Evolutionary conservation across 2,329 filamentous ascomycete genomes (phyloP), one percentile per base, ranked within the genome.

Genomic region (Claviceps purpurea): DNA sequence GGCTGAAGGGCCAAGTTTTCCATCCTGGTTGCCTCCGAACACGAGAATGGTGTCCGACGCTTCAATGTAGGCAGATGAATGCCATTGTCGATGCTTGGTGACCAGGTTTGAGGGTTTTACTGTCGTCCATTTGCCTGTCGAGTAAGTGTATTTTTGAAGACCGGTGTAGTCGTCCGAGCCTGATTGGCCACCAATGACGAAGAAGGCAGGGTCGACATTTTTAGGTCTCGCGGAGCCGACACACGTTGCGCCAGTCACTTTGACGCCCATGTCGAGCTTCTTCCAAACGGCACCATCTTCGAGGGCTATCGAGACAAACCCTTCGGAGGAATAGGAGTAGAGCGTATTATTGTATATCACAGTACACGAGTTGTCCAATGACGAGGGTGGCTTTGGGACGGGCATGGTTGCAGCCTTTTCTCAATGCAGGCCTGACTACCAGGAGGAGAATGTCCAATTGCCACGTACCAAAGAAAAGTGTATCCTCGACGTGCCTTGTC

Each of bases 261-360:
- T 72, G 55, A 83, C 76, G 48, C 87, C 88, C 64, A 76, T 76
- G 1, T 75, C 62, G 58, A 93, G 66, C 58, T 74, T 64, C 56
- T 77, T 71, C 91, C 91, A 96, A 69, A 79, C 69, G 48, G 81
- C 85, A 49, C 85, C 85, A 57, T 81, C 68, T 56, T 78, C 69
- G 56, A 97, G 70, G 13, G 75, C 68, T 57, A 97, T 69, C 8
- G 85, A 85, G 64, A 89, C 79, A 60, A 97, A 90, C 30, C 81
- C 86, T 47, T 79, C 70, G 8, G 81, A 70, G 5, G 88, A 87
- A 66, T 88, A 95, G 46, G 86, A 82, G 71, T 94, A 97, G 50
- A 97, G 79, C 13, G 82, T 89, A 66, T 89, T 83, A 64, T 89
- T 75, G 71, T 87, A 75, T 56, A 96, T 77, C 62, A 85, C 80